phyloP scores from a whole-genome alignment of 345 rosid species.

The Gossypium mustelinum region DNA sequence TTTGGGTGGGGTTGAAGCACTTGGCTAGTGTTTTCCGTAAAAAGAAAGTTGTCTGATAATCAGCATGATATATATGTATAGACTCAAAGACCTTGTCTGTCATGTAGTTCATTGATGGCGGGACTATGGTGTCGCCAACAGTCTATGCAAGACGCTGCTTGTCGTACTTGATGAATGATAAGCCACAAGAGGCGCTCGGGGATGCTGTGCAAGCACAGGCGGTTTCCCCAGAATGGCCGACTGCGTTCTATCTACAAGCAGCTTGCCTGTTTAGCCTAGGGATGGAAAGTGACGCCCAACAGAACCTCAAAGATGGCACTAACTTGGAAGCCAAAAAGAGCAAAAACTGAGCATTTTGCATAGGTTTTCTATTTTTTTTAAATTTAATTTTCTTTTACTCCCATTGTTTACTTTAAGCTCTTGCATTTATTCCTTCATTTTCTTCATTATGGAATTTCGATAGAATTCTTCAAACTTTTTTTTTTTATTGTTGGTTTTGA shows the following conservation, averaged over 20 bases:
- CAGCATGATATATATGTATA: not conserved
- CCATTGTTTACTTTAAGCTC: not conserved
- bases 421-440: not conserved
- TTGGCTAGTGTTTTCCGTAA: not conserved
- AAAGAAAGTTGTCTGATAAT: not conserved
- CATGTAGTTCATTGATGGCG: slow-evolving; percentile 77
- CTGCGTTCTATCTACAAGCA: slow-evolving; percentile 82
- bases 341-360: slow-evolving; percentile 32
- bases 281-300: slow-evolving; percentile 80
- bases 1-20: not conserved
- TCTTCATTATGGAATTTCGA: not conserved
- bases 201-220: slow-evolving; percentile 90
- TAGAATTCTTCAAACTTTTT: slow-evolving; percentile 9
- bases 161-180: slow-evolving; percentile 65
- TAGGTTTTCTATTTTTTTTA: slow-evolving; percentile 27
- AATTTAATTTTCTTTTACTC: slow-evolving; percentile 7
- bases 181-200: slow-evolving; percentile 75
- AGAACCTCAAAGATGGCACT: slow-evolving; percentile 79
- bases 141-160: slow-evolving; percentile 85
- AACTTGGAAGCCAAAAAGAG: slow-evolving; percentile 57
- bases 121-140: slow-evolving; percentile 86
- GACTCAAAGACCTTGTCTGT: not conserved
- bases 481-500: slow-evolving; percentile 10
- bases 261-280: slow-evolving; percentile 81
- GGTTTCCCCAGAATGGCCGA: slow-evolving; percentile 76